Evolutionary conservation across 768 basidiomycete genomes (phyloP).

Genomic region (Nevesoporus exiguus): DNA sequence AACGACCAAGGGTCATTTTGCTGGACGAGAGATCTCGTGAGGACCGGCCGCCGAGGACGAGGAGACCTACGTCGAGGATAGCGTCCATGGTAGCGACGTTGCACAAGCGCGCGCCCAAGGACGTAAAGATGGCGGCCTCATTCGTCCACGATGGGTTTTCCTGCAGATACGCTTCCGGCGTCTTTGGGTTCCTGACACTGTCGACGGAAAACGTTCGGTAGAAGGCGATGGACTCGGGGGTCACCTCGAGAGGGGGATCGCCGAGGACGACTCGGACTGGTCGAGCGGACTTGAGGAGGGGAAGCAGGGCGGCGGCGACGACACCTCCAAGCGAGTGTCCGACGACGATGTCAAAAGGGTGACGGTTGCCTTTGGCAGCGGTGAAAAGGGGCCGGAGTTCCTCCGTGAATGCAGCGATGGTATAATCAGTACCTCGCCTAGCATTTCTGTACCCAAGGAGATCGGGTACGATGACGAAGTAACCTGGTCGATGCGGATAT

Average conservation of each 20-base stretch:
- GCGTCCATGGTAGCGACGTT: conserved; percentile 4
- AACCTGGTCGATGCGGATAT: conserved; percentile 11
- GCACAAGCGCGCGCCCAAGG: background rate
- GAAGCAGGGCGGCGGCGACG: conserved; percentile 10
- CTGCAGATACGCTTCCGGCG: background rate
- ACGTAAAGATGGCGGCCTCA: background rate
- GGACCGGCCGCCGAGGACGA: background rate
- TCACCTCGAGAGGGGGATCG: conserved; percentile 15
- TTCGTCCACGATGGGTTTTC: background rate
- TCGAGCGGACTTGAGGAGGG: conserved; percentile 8
- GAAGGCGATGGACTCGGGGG: background rate
- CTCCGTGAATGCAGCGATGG: conserved; percentile 6
- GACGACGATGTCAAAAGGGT: conserved; percentile 10
- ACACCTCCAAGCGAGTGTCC: conserved; percentile 22
- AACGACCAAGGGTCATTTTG: conserved; percentile 21
- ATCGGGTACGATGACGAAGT: conserved; percentile 19
- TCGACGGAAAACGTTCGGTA: background rate
- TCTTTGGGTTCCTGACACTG: background rate
- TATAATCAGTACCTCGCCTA: conserved; percentile 4
- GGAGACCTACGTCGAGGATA: conserved; percentile 6
- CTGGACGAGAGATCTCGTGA: conserved; percentile 2
- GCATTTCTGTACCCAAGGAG: conserved; percentile 18
- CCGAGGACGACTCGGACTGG: conserved; percentile 15
- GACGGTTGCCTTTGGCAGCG: background rate
- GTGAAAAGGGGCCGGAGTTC: conserved; percentile 10